phyloP scores from a whole-genome alignment of 805 yeast species.

The Hyphopichia homilentoma region DNA sequence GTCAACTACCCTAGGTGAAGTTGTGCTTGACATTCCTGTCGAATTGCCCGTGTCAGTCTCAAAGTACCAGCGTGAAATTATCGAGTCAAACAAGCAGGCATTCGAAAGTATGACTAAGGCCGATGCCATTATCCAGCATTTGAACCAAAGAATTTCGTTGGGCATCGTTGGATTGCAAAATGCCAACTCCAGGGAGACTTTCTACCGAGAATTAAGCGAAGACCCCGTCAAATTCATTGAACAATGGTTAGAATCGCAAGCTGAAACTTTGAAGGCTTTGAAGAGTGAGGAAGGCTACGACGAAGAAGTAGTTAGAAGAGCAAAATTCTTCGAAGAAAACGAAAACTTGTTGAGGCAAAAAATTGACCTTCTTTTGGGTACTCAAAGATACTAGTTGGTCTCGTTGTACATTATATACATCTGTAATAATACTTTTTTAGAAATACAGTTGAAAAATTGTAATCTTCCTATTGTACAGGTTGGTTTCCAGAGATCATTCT shows the following conservation, averaged over 20 bases:
- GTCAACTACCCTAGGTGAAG: conserved; percentile 77
- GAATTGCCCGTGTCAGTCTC: conserved; percentile 36
- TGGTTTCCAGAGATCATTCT: conserved; percentile 5
- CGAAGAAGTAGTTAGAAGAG: conserved; percentile 83
- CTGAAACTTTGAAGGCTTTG: conserved; percentile 79
- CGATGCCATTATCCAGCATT: conserved; percentile 40
- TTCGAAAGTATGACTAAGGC: conserved; percentile 42
- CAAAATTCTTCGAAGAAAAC: conserved; percentile 76
- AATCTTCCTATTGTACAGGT: not conserved
- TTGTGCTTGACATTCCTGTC: conserved; percentile 65
- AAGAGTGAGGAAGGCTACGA: conserved; percentile 86
- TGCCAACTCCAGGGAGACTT: conserved; percentile 65
- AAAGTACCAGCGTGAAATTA: conserved; percentile 34
- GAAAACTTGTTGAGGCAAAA: conserved; percentile 65
- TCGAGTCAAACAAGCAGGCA: conserved; percentile 33
- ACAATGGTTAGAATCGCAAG: conserved; percentile 73
- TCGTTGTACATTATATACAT: conserved; percentile 2
- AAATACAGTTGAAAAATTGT: no score
- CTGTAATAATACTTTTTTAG: conserved; percentile 1
- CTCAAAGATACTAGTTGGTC: conserved; percentile 38
- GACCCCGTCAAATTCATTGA: conserved; percentile 76
- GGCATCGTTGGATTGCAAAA: conserved; percentile 53
- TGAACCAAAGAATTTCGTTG: conserved; percentile 41
- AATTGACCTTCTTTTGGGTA: conserved; percentile 67
- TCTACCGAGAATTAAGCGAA: conserved; percentile 67